phyloP scores from a whole-genome alignment of 495 filamentous ascomycete genomes.

The Penicillium salamii region DNA sequence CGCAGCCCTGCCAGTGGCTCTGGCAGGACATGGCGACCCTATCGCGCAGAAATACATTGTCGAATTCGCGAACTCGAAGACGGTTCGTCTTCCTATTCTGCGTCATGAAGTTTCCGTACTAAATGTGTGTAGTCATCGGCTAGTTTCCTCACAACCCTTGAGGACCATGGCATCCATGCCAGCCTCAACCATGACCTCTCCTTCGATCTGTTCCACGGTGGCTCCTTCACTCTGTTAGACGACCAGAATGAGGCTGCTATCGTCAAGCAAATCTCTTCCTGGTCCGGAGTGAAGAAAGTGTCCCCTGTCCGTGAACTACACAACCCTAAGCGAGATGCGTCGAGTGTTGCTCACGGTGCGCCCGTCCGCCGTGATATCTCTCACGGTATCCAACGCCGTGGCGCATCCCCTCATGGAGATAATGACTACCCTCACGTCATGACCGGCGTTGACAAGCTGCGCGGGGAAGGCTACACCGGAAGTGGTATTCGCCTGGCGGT shows the following conservation, averaged over 20 bases:
- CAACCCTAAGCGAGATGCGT: not conserved
- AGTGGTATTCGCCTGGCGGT: constrained; percentile 14
- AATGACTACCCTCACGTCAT: constrained; percentile 16
- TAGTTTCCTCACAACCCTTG: constrained; percentile 11
- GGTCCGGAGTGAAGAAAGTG: constrained; percentile 12
- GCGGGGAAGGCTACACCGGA: constrained; percentile 12
- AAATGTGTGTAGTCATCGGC: constrained; percentile 7
- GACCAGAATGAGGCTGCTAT: constrained; percentile 5
- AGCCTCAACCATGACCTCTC: constrained; percentile 11
- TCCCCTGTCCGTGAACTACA: constrained; percentile 11
- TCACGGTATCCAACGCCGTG: constrained; percentile 4
- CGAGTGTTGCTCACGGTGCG: not conserved
- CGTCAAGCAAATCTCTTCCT: constrained; percentile 13
- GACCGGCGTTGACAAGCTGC: constrained; percentile 25
- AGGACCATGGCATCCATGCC: constrained; percentile 5
- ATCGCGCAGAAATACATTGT: constrained; percentile 18
- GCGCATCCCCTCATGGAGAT: not conserved
- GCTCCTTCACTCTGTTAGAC: constrained; percentile 12
- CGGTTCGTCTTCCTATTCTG: constrained; percentile 2
- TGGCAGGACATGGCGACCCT: constrained; percentile 16
- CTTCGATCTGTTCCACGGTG: constrained; percentile 18
- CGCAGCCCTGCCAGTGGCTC: constrained; percentile 10
- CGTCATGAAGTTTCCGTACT: not conserved
- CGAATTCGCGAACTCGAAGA: constrained; percentile 13
- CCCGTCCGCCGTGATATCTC: not conserved